These are phyloP conservation scores for Magnaporthiopsis incrustans DNA, from an alignment of 2,329 filamentous ascomycete species.

Conservation along the genomic window DNA sequence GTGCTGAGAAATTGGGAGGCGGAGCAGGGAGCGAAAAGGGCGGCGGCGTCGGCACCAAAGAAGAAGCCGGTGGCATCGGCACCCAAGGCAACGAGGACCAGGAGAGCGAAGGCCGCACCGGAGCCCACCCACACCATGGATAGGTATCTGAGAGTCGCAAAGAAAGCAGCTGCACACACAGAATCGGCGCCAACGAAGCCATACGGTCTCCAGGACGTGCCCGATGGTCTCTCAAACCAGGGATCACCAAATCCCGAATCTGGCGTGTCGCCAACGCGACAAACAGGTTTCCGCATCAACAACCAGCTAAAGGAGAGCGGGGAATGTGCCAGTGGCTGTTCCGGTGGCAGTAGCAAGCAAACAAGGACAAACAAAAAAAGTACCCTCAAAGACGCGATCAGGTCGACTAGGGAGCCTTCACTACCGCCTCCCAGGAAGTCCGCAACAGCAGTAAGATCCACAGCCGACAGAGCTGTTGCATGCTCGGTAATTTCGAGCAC, in stretches of 20 bases:
- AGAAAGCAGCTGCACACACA: constrained; percentile 14
- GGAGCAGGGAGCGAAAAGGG: constrained; percentile 23
- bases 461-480: constrained; percentile 19
- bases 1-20: constrained; percentile 58
- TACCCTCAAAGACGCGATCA: not conserved
- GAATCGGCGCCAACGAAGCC: not conserved
- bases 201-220: too few relatives aligned
- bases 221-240: not conserved
- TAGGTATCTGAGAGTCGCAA: constrained; percentile 29
- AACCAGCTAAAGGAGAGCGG: too few relatives aligned
- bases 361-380: not conserved
- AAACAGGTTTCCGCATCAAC: constrained; percentile 6
- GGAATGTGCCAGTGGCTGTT: not conserved
- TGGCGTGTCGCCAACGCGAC: constrained; percentile 1
- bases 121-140: constrained; percentile 26
- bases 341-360: constrained; percentile 2
- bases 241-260: not conserved
- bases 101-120: constrained; percentile 4
- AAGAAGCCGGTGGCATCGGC: constrained; percentile 12
- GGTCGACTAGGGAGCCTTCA: not conserved
- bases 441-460: constrained; percentile 19
- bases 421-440: not conserved
- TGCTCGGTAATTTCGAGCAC: not conserved
- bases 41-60: constrained; percentile 2
- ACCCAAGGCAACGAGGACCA: constrained; percentile 7